Evolutionary conservation across 2,329 filamentous ascomycete species (phyloP).

Genomic region (Sphaerulina vaccinii): DNA sequence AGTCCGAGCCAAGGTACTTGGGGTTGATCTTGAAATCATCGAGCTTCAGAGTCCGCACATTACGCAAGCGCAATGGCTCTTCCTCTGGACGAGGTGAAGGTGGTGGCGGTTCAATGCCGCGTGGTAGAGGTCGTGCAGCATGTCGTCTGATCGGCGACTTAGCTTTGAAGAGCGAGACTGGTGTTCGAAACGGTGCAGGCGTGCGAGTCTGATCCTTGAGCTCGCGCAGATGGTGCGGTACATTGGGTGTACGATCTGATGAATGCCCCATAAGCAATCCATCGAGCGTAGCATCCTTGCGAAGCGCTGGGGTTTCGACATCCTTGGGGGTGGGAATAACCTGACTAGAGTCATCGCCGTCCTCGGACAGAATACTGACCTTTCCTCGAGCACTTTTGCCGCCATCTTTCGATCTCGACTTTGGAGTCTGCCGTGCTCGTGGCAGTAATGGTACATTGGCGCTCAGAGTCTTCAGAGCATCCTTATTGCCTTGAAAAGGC

Average conservation of each 20-base stretch:
- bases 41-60: constrained; percentile 57
- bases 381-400: constrained; percentile 22
- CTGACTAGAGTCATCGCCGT: constrained; percentile 29
- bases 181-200: constrained; percentile 11
- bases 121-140: constrained; percentile 1
- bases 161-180: constrained; percentile 4
- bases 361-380: constrained; percentile 32
- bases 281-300: constrained; percentile 24
- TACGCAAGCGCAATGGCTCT: constrained; percentile 57
- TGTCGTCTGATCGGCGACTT: constrained; percentile 12
- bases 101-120: constrained; percentile 24
- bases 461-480: constrained; percentile 22
- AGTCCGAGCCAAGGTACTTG: constrained; percentile 66
- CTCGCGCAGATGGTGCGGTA: neutral
- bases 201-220: neutral
- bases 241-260: constrained; percentile 16
- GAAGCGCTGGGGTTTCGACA: neutral
- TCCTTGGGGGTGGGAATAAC: constrained; percentile 9
- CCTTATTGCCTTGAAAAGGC: neutral
- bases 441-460: constrained; percentile 26
- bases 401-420: constrained; percentile 13
- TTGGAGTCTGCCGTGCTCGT: constrained; percentile 1
- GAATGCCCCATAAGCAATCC: constrained; percentile 25
- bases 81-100: constrained; percentile 34
- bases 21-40: constrained; percentile 84